These are phyloP conservation scores for Schizochytrium sp. DNA, from an alignment of 108 stramenopile species.

Conservation along the genomic window DNA sequence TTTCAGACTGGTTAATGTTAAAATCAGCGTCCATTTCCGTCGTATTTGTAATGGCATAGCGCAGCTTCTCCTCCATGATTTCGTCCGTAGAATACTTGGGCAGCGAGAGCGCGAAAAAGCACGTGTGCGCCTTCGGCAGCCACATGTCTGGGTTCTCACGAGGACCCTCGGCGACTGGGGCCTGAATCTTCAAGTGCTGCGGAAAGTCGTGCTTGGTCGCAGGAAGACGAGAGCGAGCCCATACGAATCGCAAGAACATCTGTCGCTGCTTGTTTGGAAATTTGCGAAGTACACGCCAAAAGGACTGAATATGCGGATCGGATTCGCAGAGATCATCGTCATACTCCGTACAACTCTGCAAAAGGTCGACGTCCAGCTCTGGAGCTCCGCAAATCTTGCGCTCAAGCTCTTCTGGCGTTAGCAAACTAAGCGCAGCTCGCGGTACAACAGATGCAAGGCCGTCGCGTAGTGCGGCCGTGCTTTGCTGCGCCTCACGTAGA, in stretches of 20 bases:
- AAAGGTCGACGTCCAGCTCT: conserved; percentile 41
- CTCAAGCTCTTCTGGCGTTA: conserved; percentile 43
- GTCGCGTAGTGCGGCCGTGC: neutral
- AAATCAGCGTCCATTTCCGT: conserved; percentile 53
- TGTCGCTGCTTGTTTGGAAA: conserved; percentile 35
- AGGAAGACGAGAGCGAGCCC: conserved; percentile 49
- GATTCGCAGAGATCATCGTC: conserved; percentile 35
- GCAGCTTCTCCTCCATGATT: conserved; percentile 39
- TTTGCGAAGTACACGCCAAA: conserved; percentile 41
- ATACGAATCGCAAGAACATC: conserved; percentile 46
- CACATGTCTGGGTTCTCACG: conserved; percentile 41
- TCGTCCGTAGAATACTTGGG: conserved; percentile 42
- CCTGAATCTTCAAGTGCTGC: conserved; percentile 36
- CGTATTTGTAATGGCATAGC: conserved; percentile 43
- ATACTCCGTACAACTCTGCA: conserved; percentile 27
- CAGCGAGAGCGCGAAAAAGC: conserved; percentile 54
- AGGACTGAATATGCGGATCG: conserved; percentile 33
- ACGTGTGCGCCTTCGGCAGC: conserved; percentile 56
- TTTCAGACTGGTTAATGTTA: neutral
- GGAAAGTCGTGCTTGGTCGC: conserved; percentile 37
- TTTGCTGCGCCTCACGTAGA: neutral
- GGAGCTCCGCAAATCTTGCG: conserved; percentile 37
- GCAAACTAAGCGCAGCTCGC: conserved; percentile 23
- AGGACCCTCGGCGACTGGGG: conserved; percentile 19
- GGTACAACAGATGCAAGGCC: conserved; percentile 43